phyloP scores from a whole-genome alignment of 768 basidiomycete genomes.

The Podaxis sp. region DNA sequence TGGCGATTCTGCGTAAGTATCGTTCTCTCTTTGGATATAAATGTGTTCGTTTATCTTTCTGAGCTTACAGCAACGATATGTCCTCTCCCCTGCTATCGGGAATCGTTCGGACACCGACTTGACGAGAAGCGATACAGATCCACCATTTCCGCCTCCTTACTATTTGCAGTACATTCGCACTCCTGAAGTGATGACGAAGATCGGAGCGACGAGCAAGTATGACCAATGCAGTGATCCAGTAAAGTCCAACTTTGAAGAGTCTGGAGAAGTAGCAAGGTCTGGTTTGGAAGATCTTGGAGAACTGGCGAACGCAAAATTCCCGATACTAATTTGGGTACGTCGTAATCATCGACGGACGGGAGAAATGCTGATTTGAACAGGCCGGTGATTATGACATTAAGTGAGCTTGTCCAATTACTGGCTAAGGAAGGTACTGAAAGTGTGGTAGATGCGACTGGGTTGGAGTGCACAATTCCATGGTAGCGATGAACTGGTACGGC shows the following conservation, averaged over 20 bases:
- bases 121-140: neutral
- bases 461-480: constrained; percentile 8
- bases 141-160: constrained; percentile 3
- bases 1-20: constrained; percentile 2
- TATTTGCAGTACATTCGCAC: neutral
- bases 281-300: neutral
- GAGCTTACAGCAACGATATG: neutral
- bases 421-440: neutral
- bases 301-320: constrained; percentile 5
- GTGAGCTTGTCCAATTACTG: neutral
- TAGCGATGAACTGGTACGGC: constrained; percentile 9
- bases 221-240: constrained; percentile 2
- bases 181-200: constrained; percentile 1
- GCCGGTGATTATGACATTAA: constrained; percentile 12
- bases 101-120: constrained; percentile 6
- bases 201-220: neutral
- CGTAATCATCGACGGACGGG: neutral
- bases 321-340: constrained; percentile 10
- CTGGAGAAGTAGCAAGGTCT: constrained; percentile 5
- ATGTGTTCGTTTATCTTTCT: neutral
- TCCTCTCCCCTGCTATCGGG: constrained; percentile 1
- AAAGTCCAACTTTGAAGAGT: neutral
- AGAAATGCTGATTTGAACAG: neutral
- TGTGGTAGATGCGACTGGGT: constrained; percentile 7
- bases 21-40: neutral